Evolutionary conservation across 2,329 filamentous ascomycete genomes (phyloP), one percentile per base, ranked within the genome.

Genomic region (Clonostachys rhizophaga): DNA sequence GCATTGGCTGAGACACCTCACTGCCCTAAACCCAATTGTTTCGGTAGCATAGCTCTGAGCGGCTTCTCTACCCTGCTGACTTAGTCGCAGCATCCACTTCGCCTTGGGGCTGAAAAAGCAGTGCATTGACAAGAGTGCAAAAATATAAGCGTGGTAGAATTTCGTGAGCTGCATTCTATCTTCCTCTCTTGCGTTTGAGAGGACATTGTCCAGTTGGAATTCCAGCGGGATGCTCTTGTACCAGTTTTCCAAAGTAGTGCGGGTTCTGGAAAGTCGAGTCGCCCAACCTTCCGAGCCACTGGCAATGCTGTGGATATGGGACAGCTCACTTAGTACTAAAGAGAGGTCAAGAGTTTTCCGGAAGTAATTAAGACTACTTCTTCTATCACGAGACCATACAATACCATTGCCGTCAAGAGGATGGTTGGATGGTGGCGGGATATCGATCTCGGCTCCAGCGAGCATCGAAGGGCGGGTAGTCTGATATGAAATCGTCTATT

Each of bases 281-380:
- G 61, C 61, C 47, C 67, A 67, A 2, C 72, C 54, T 30, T 30
- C 24, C 24, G 24, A 30, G 24, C 24, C 24, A 3, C 24, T 30
- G 24, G 24, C 24, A 30, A 30, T 65, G 18, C 69, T 69, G 18
- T 71, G 51, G 6, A 74, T 59, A 35, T 69, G 24, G 24, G 24
- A 30, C 8, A 30, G 24, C 4, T 30, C 24, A 9, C 24, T 30
- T 10, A 30, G 24, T 30, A 30, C 24, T 10, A 30, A 63, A 1
- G 65, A 63, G 9, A 62, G 57, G 33, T 73, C 68, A 42, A 69
- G 71, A 0, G 70, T 59, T 43, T 63, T 65, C 5, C 69, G 60
- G 47, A 72, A 65, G 43, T 63, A 65, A 51, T 70, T 66, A 48
- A 72, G 61, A 39, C 58, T 57, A 0, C 55, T 53, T 3, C 52